Conservation (phyloP, 306 rosid genomes). For the Trifolium subterraneum region DNA sequence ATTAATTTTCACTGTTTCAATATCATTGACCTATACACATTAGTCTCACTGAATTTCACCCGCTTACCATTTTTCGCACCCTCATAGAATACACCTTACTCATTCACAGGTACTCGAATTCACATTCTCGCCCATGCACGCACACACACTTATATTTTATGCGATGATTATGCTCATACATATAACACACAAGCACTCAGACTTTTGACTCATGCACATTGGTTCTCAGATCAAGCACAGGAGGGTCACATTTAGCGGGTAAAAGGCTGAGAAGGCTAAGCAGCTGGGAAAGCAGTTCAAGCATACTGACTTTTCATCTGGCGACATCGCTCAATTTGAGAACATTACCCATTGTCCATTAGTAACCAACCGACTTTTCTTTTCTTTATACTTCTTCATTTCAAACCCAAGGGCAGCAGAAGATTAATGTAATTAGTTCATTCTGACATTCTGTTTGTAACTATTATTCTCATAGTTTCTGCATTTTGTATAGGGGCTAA, state of each 20-base stretch:
- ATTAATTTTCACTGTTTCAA: not conserved
- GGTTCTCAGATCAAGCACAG: not conserved
- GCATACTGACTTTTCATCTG: not conserved
- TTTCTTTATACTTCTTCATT: too few species aligned
- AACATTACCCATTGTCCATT: not conserved
- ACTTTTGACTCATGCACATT: not conserved
- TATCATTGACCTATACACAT: not conserved
- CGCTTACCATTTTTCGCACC: not conserved
- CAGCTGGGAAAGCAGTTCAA: not conserved
- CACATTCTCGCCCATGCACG: not conserved
- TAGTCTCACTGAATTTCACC: not conserved
- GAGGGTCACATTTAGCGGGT: not conserved
- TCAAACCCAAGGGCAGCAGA: not conserved
- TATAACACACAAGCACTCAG: not conserved
- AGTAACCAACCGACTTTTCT: too few species aligned
- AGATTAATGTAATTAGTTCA: not conserved
- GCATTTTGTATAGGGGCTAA: not conserved
- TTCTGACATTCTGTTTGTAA: not conserved
- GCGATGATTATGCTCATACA: not conserved
- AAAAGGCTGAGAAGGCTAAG: not conserved
- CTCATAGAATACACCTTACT: not conserved
- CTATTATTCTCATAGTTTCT: conserved; percentile 20
- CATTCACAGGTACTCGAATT: not conserved
- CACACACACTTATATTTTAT: not conserved
- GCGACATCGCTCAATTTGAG: not conserved